Evolutionary conservation across 306 rosid species (phyloP).

Genomic region (Vachellia collinsii): DNA sequence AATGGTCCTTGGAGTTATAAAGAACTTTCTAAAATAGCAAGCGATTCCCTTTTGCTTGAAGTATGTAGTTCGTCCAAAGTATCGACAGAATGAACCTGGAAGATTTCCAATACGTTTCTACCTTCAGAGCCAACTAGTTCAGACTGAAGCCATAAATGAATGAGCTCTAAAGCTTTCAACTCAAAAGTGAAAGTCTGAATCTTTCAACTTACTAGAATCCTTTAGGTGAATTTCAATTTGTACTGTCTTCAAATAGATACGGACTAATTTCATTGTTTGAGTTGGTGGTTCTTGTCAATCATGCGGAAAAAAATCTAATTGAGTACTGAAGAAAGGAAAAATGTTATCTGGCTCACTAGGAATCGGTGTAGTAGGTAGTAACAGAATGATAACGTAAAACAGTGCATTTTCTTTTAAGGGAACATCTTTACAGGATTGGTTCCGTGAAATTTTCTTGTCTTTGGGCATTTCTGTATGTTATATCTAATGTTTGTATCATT

Average conservation of each 20-base stretch:
- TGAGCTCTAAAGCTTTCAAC: too few species aligned
- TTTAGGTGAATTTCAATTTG: constrained; percentile 9
- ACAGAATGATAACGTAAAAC: too few species aligned
- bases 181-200: too few species aligned
- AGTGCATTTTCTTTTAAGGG: neutral
- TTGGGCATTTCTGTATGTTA: neutral
- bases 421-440: neutral
- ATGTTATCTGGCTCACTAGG: neutral
- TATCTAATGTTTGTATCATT: neutral
- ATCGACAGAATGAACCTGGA: neutral
- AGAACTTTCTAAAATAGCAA: neutral
- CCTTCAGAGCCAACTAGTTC: neutral
- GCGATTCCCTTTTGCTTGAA: neutral
- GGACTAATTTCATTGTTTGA: neutral
- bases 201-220: neutral
- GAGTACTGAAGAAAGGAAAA: constrained; percentile 3
- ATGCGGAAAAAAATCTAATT: neutral
- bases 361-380: too few species aligned
- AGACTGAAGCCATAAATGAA: neutral
- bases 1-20: neutral
- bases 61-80: neutral
- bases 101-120: neutral
- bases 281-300: constrained; percentile 6
- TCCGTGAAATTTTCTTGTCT: neutral
- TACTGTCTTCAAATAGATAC: constrained; percentile 7